Conservation (phyloP, 1,284 basidiomycete genomes). For the Cutaneotrichosporon sp. region DNA sequence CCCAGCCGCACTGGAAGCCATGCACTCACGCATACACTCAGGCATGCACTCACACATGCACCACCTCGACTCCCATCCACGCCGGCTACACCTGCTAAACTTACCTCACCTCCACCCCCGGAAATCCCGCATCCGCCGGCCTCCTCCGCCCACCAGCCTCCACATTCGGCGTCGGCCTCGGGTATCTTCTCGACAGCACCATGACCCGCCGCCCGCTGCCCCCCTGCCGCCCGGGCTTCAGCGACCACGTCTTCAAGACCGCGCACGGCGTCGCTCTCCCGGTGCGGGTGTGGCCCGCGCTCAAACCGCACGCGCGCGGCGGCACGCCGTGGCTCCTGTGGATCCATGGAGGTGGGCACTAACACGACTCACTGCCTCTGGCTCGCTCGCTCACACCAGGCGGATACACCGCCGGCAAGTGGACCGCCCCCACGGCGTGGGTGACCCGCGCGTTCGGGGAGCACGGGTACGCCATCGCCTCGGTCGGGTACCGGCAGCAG, state of each 20-base stretch:
- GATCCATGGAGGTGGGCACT: constrained; percentile 24
- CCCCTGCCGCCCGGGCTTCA: constrained; percentile 23
- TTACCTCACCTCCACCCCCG: neutral
- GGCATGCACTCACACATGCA: too few relatives aligned
- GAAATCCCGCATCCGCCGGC: neutral
- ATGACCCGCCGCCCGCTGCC: constrained; percentile 7
- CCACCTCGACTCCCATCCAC: too few relatives aligned
- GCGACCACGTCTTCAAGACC: constrained; percentile 35
- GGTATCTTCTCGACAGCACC: neutral
- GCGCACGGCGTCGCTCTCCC: constrained; percentile 33
- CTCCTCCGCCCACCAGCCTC: too few relatives aligned
- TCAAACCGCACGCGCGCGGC: neutral
- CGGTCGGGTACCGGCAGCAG: constrained; percentile 34
- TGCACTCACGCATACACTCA: too few relatives aligned
- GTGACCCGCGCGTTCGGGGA: constrained; percentile 29
- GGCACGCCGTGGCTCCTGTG: constrained; percentile 24
- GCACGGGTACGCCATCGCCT: constrained; percentile 35
- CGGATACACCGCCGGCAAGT: constrained; percentile 25
- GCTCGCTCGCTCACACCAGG: constrained; percentile 9
- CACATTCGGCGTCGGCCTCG: too few relatives aligned
- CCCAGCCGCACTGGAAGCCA: too few relatives aligned
- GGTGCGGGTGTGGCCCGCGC: constrained; percentile 36
- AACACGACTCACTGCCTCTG: too few relatives aligned
- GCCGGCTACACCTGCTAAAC: neutral
- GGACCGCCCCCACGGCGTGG: constrained; percentile 28